Conservation (phyloP, 371 early-diverging fungal genomes). For the Mucor racemosus region DNA sequence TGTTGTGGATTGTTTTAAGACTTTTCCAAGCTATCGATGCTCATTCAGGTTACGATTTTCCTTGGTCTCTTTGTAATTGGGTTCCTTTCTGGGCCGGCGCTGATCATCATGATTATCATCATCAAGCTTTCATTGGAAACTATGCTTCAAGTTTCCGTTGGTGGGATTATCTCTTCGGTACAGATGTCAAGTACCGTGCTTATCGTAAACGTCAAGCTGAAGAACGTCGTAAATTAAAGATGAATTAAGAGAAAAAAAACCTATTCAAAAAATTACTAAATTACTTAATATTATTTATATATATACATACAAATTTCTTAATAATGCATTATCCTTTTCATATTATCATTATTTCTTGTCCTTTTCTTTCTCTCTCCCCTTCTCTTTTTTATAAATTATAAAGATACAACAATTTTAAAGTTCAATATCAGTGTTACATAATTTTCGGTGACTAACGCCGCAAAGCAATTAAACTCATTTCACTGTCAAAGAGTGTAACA, state of each 20-base stretch:
- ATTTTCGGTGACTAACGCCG: not conserved
- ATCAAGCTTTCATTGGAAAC: slow-evolving; percentile 83
- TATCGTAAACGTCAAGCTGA: slow-evolving; percentile 57
- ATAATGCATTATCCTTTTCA: not conserved
- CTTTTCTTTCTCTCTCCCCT: not conserved
- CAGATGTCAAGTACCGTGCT: slow-evolving; percentile 78
- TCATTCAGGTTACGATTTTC: slow-evolving; percentile 96
- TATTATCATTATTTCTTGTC: not conserved
- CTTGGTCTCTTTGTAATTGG: slow-evolving; percentile 83
- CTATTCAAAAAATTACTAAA: not conserved
- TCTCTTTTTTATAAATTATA: not conserved
- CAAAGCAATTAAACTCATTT: not conserved
- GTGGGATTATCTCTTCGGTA: slow-evolving; percentile 87
- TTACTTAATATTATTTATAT: not conserved
- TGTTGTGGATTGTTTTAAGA: slow-evolving; percentile 80
- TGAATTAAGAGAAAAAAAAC: not conserved
- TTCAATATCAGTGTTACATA: not conserved
- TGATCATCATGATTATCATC: slow-evolving; percentile 89
- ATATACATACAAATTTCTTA: not conserved
- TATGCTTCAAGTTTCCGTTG: slow-evolving; percentile 81
- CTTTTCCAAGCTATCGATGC: slow-evolving; percentile 90
- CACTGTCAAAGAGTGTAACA: not conserved
- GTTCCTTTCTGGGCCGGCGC: slow-evolving; percentile 85
- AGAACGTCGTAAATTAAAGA: slow-evolving; percentile 27
- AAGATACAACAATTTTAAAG: not conserved